Evolutionary conservation across 2,329 filamentous ascomycete genomes (phyloP), one percentile per base, ranked within the genome.

Genomic region (Penicillium sp.): DNA sequence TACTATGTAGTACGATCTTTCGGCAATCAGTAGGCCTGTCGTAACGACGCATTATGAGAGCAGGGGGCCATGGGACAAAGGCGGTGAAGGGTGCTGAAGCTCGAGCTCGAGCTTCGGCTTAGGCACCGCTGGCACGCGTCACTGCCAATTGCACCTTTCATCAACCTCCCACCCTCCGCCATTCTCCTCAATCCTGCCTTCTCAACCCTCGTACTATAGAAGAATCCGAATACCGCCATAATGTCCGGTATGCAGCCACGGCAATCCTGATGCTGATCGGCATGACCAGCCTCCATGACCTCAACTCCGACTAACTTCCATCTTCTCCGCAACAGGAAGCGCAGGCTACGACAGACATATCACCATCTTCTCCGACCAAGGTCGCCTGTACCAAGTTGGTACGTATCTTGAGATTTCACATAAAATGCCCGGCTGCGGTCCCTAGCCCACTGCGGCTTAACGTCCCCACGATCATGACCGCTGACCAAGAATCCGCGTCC

Each of bases 321-420:
- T 58, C 65, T 61, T 69, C 57, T 64, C 64, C 64, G 66, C 72
- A 63, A 49, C 47, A 92, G 89, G 89, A 79, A 90, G 87, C 81
- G 89, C 91, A 80, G 93, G 92, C 75, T 98, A 96, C 82, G 95
- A 99, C 81, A 88, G 95, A 84, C 95, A 99, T 81, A 99, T 99
- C 74, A 99, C 95, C 77, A 98, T 99, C 85, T 99, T 99, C 83
- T 97, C 95, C 63, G 95, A 99, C 79, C 93, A 97, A 82, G 95
- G 95, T 74, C 89, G 95, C 77, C 84, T 99, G 77, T 99, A 98
- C 79, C 95, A 99, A 97, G 95, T 99, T 79, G 95, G 95, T 98
- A 70, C 59, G 73, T 70, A 54, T 5, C 40, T 19, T 22, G 18
- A 56, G 14, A 54, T 43, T 55, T 27, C 24, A 24, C 39, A 6